Evolutionary conservation across 192 early-diverging fungal genomes (phyloP), one percentile per base, ranked within the genome.

Genomic region (Tieghemiomyces parasiticus): DNA sequence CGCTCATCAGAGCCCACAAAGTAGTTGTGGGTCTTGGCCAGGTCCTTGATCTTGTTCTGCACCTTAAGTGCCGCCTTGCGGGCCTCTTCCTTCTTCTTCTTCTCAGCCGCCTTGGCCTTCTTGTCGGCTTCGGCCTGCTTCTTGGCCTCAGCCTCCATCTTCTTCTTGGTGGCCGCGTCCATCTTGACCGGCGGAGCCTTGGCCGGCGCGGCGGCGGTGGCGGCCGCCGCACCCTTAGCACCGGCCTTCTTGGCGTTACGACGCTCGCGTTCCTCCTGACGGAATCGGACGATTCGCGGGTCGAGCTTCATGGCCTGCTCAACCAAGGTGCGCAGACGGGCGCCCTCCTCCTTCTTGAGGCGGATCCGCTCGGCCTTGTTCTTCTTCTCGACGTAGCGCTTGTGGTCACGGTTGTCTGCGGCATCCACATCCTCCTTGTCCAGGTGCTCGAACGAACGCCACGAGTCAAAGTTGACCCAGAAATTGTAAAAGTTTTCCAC

Each of bases 271-370:
- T 97, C 96, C 60, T 85, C 86, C 69, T 89, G 85, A 70, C 85
- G 90, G 82, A 91, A 95, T 38, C 74, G 61, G 55, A 74, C 76
- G 74, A 97, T 91, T 60, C 96, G 88, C 50, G 94, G 94, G 72
- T 99, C 96, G 33, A 79, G 46, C 62, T 75, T 74, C 56, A 94
- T 66, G 42, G 91, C 91, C 32, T 82, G 78, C 63, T 93, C 92
- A 35, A 95, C 90, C 58, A 96, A 71, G 49, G 78, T 79, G 67
- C 80, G 82, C 28, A 96, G 65, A 63, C 96, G 84, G 61, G 84
- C 78, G 69, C 83, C 94, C 77, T 99, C 96, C 71, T 96, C 92
- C 81, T 96, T 99, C 88, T 99, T 98, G 61, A 77, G 79, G 66
- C 85, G 83, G 45, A 86, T 80, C 44, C 96, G 85, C 69, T 88